Evolutionary conservation across 192 early-diverging fungal genomes (phyloP), one percentile per base, ranked within the genome.

Genomic region (Glomus cerebriforme): DNA sequence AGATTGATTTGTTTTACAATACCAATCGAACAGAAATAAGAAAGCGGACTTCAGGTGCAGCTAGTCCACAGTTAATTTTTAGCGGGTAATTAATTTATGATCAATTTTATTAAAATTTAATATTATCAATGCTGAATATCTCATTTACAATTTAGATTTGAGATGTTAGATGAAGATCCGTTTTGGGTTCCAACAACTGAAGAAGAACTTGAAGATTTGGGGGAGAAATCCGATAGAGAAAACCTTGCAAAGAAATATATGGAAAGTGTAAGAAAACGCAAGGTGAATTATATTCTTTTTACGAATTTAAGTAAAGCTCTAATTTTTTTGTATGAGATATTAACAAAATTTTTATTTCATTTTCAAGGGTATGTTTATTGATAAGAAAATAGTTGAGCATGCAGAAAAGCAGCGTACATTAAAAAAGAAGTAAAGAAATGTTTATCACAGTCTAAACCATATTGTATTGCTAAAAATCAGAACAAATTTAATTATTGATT

Each of bases 151-250:
- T 24, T 45, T 49, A 91, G 90, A 3, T 99, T 96, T 83, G 97
- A 98, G 82, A 82, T 93, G 66, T 82, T 99, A 58, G 94, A 99
- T 65, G 86, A 90, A 64, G 97, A 99, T 83, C 98, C 98, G 17
- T 99, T 97, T 88, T 99, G 97, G 98, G 96, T 97, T 7, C 98
- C 98, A 7, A 95, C 92, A 7, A 99, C 98, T 5, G 92, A 96
- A 78, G 96, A 98, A 83, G 97, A 99, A 85, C 85, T 99, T 72
- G 98, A 99, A 82, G 98, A 99, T 82, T 80, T 99, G 70, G 97
- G 98, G 39, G 97, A 97, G 69, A 99, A 98, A 87, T 95, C 97
- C 0, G 98, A 99, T 76, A 79, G 93, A 13, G 98, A 99, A 62
- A 99, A 99, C 77, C 80, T 96, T 24, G 97, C 97, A 32, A 96